These are phyloP conservation scores for Entomophthora muscae DNA, from an alignment of 371 early-diverging fungal species.

Conservation along the genomic window DNA sequence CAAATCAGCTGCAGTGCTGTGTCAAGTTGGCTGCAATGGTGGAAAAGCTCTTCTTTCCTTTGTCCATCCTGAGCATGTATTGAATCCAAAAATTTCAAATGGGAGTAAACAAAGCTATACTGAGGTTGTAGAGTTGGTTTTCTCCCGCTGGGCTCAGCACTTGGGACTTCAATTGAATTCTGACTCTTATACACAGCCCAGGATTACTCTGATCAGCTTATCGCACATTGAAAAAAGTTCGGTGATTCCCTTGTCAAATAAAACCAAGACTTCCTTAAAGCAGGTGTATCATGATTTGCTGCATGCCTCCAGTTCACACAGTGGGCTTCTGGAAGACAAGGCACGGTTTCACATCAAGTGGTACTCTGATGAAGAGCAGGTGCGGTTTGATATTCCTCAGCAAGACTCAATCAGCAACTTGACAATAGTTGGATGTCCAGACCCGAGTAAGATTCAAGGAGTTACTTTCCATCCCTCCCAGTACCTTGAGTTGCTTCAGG, in stretches of 20 bases:
- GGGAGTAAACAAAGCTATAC: background rate
- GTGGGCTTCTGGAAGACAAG: background rate
- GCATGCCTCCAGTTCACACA: background rate
- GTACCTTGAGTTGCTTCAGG: background rate
- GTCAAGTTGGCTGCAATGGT: slow-evolving; percentile 24
- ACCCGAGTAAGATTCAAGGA: background rate
- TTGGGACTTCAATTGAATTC: background rate
- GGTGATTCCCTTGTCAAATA: background rate
- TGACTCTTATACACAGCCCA: background rate
- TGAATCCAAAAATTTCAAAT: background rate
- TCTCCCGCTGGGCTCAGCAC: background rate
- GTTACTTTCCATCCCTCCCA: background rate
- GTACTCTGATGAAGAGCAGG: background rate
- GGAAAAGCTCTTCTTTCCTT: slow-evolving; percentile 49
- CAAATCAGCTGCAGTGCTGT: slow-evolving; percentile 29
- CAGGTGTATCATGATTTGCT: background rate
- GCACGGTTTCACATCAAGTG: background rate
- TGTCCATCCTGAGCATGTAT: slow-evolving; percentile 43
- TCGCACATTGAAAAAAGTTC: background rate
- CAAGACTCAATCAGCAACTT: background rate
- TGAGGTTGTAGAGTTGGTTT: background rate
- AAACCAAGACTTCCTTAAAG: background rate
- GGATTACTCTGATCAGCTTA: background rate
- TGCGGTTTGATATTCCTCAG: background rate
- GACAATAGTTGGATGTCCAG: background rate